phyloP scores from a whole-genome alignment of 169 alveolate species.

The Plasmodium cynomolgi region DNA sequence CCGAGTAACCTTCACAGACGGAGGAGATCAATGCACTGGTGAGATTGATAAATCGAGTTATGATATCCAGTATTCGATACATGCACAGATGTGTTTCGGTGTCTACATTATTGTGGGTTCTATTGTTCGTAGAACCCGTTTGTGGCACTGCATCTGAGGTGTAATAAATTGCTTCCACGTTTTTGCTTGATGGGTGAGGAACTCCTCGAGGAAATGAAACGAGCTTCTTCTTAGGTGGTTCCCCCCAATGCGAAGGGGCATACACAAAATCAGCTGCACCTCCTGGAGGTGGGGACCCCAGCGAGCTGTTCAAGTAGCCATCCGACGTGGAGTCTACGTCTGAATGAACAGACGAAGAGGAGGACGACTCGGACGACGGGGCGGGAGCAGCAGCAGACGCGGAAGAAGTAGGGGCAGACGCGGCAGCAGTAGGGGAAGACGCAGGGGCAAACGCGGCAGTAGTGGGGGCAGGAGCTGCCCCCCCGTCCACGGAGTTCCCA shows the following conservation, averaged over 20 bases:
- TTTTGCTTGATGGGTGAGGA: not conserved
- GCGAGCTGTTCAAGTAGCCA: not conserved
- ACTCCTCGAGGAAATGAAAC: not conserved
- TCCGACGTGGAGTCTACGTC: not conserved
- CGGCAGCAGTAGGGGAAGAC: not conserved
- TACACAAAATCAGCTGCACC: not conserved
- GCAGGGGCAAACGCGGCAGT: too few species aligned
- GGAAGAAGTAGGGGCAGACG: not conserved
- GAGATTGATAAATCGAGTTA: slow-evolving; percentile 45
- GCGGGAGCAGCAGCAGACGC: not conserved
- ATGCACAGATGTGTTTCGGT: slow-evolving; percentile 45
- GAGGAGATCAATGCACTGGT: slow-evolving; percentile 55
- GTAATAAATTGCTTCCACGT: not conserved
- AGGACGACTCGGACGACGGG: not conserved
- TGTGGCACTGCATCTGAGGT: not conserved
- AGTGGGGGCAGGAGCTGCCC: not conserved
- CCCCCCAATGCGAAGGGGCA: not conserved
- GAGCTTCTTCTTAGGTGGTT: not conserved
- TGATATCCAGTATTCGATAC: slow-evolving; percentile 49
- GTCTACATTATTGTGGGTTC: not conserved
- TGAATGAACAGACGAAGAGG: not conserved
- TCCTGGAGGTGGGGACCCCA: not conserved
- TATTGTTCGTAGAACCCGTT: not conserved
- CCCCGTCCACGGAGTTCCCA: slow-evolving; percentile 13
- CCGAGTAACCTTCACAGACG: slow-evolving; percentile 59